Percentiles rank a stretch among this genome's conserved stretches.
phyloP scores from a whole-genome alignment of 257 asterid genomes.

The Asclepias syriaca region DNA sequence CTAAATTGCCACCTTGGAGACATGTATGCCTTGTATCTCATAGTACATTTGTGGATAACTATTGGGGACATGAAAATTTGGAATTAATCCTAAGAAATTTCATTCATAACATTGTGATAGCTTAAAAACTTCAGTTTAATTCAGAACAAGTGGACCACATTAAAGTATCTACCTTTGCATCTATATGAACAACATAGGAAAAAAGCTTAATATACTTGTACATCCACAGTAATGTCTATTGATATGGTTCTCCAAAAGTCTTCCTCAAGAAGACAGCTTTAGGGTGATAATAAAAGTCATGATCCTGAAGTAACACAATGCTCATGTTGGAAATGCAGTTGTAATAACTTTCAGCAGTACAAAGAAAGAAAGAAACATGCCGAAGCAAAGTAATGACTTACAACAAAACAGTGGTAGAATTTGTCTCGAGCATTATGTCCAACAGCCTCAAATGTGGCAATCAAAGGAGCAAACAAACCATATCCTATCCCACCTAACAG shows the following conservation, averaged over 20 bases:
- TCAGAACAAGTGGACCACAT: background rate
- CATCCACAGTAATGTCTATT: background rate
- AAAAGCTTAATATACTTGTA: background rate
- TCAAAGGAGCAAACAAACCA: conserved; percentile 73
- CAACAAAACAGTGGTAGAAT: conserved; percentile 62
- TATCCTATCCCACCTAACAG: conserved; percentile 70
- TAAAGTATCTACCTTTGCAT: background rate
- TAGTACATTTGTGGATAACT: background rate
- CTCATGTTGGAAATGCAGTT: background rate
- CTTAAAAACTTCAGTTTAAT: background rate
- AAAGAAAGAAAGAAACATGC: background rate
- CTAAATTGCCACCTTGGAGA: background rate
- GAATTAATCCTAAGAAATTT: no score
- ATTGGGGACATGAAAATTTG: background rate
- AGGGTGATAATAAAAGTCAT: background rate
- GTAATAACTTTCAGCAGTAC: background rate
- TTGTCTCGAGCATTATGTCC: conserved; percentile 53
- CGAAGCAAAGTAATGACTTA: conserved; percentile 20
- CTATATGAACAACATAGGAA: background rate
- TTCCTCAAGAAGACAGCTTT: background rate
- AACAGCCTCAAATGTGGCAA: conserved; percentile 86
- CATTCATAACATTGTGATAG: background rate
- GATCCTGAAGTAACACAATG: background rate
- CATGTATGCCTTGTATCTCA: background rate
- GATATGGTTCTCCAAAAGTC: background rate